A percentile compares a stretch with the other conserved stretches of the same genome.
Conservation (phyloP, 164 flowering plant genomes). For the Vitis amurensis region DNA sequence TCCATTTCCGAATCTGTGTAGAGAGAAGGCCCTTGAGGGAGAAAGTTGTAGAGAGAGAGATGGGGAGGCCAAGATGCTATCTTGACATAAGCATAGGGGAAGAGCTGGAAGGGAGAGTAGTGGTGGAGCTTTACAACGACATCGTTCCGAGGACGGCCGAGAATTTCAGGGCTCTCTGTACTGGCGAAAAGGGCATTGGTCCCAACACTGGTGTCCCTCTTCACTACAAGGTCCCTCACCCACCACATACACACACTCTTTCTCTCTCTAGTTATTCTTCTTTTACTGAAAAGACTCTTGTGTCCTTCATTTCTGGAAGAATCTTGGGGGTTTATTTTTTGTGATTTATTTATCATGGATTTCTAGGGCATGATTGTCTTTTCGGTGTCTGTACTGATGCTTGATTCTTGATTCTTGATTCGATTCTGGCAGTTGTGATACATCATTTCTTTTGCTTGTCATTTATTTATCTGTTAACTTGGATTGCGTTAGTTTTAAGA, state of each 20-base stretch:
- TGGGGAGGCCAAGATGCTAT: conserved; percentile 67
- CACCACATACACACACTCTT: not conserved
- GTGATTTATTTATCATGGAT: too few relatives aligned
- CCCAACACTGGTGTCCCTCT: conserved; percentile 79
- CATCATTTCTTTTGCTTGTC: too few relatives aligned
- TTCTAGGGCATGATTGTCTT: too few relatives aligned
- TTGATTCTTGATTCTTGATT: too few relatives aligned
- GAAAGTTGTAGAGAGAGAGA: conserved; percentile 22
- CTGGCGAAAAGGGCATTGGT: conserved; percentile 94
- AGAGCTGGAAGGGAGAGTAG: conserved; percentile 85
- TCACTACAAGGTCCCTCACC: conserved; percentile 70
- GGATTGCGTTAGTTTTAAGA: too few relatives aligned
- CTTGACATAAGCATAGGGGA: conserved; percentile 83
- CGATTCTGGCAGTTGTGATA: too few relatives aligned
- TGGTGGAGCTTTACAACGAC: conserved; percentile 79
- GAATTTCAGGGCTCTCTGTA: conserved; percentile 95
- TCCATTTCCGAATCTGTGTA: not conserved
- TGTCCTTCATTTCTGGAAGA: too few relatives aligned
- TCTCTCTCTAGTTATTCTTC: conserved; percentile 3
- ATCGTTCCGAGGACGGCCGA: conserved; percentile 89
- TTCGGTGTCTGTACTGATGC: too few relatives aligned
- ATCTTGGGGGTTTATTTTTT: too few relatives aligned
- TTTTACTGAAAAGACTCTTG: too few relatives aligned
- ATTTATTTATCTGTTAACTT: too few relatives aligned
- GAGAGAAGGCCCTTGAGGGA: not conserved